Percentiles rank a stretch among this genome's conserved stretches.
Conservation (phyloP, 2,329 filamentous ascomycete genomes). For the Coniochaeta ligniaria region DNA sequence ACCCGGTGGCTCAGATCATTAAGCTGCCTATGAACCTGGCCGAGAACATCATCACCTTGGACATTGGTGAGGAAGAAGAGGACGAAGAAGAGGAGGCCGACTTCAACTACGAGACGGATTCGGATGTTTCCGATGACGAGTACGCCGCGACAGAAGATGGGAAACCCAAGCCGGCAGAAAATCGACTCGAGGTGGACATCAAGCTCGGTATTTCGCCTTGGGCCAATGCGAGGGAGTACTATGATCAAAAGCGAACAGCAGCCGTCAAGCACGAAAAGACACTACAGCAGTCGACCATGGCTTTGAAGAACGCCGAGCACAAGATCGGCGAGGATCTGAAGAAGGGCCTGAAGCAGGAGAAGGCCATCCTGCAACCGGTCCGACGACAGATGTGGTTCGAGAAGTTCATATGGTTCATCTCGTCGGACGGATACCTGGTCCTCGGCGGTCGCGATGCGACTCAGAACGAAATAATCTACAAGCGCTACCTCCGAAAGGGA, state of each 20-base stretch:
- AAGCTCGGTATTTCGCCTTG: constrained; percentile 76
- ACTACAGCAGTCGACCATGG: constrained; percentile 68
- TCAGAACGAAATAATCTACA: constrained; percentile 90
- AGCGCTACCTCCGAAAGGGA: constrained; percentile 75
- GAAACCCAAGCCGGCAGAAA: constrained; percentile 33
- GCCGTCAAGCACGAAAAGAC: constrained; percentile 87
- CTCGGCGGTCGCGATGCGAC: constrained; percentile 81
- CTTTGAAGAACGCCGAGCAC: constrained; percentile 81
- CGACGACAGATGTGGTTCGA: constrained; percentile 91
- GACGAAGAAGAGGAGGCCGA: constrained; percentile 41
- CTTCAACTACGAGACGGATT: constrained; percentile 55
- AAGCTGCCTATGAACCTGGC: constrained; percentile 79
- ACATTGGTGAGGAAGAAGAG: constrained; percentile 60
- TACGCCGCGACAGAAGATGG: constrained; percentile 25
- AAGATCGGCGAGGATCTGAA: constrained; percentile 83
- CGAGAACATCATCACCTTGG: constrained; percentile 80
- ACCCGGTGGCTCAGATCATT: constrained; percentile 82
- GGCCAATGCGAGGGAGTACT: constrained; percentile 87
- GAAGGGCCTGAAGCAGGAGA: constrained; percentile 85
- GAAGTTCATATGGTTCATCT: constrained; percentile 94
- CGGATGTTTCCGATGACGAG: constrained; percentile 42
- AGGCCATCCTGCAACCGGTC: constrained; percentile 75
- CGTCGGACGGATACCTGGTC: constrained; percentile 89
- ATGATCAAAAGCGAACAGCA: constrained; percentile 78
- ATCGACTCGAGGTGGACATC: constrained; percentile 68